Base-by-base conservation (phyloP, 2,329 filamentous ascomycete genomes). In the Coccinonectria pachysandricola region DNA sequence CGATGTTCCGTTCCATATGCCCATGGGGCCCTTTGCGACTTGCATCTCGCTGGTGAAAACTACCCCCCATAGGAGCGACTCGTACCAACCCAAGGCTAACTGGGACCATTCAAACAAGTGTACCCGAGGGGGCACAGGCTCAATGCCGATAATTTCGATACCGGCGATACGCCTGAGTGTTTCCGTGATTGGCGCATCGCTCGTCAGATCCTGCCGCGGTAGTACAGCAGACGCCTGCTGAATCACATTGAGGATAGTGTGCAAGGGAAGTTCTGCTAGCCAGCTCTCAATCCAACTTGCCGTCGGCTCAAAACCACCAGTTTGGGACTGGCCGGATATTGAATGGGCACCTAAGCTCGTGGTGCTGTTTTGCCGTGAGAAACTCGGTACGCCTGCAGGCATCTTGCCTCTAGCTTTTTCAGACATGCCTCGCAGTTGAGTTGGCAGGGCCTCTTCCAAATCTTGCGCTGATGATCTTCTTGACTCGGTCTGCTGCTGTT, bases 341-440 rank as follows among this genome's bases (percentile, higher is more conserved):
- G 76, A 71, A 45, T 78, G 65, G 42, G 75, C 75, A 31, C 66
- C 72, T 18, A 95, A 64, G 45, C 85, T 94, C 2, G 82, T 82
- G 15, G 78, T 83, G 53, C 86, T 92, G 48, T 91, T 94, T 48
- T 94, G 86, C 11, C 88, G 69, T 1, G 87, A 94, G 51, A 95
- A 94, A 2, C 72, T 72, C n/a, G 73, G 70, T 25, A 79, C 67
- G 2, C 83, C 81, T 8, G 82, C 85, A 15, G 88, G 91, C 75
- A 93, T 85, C 56, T 98, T 98, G 6, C 91, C 91, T 25, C 91
- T 69, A 10, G 91, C 91, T 53, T 96, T 98, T 55, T 96, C 91
- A 12, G 88, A 95, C 83, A 96, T 94, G 28, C 86, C 86, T 31
- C 84, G 73, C 15, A 93, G 53, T 50, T 95, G 87, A 12, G 76